These are phyloP conservation scores for Coprinellus micaceus DNA, from an alignment of 768 basidiomycete species.

Conservation along the genomic window DNA sequence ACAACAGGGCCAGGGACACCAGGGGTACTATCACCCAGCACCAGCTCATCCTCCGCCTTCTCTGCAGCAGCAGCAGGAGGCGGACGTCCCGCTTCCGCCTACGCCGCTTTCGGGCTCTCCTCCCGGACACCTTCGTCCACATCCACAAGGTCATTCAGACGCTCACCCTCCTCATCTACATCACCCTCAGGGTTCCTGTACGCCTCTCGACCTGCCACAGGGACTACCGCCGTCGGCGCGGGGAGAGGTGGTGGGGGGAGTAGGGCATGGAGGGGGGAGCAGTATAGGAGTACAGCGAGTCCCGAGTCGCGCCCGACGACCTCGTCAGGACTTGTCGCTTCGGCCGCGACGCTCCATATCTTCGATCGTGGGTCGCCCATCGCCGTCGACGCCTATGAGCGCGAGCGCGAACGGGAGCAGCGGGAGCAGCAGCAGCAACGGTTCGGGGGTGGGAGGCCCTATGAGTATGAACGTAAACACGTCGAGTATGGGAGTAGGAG, in stretches of 20 bases:
- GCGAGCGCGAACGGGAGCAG: constrained; percentile 32
- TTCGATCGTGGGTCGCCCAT: constrained; percentile 14
- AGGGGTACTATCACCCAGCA: constrained; percentile 22
- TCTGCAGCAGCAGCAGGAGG: background rate
- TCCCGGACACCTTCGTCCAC: background rate
- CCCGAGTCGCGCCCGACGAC: constrained; percentile 34
- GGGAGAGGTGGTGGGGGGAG: background rate
- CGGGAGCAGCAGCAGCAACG: constrained; percentile 32
- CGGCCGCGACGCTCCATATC: constrained; percentile 25
- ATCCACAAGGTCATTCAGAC: background rate
- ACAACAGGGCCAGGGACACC: constrained; percentile 1
- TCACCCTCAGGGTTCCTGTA: constrained; percentile 17
- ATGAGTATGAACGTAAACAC: too few relatives aligned
- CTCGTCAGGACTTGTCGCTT: constrained; percentile 44
- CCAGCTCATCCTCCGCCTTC: background rate
- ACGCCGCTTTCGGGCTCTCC: background rate
- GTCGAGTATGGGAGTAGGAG: too few relatives aligned
- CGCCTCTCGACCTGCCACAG: background rate
- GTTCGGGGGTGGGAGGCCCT: constrained; percentile 21
- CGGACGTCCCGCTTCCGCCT: background rate
- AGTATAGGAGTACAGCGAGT: background rate
- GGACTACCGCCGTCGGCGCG: background rate
- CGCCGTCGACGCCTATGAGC: constrained; percentile 3
- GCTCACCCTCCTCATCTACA: background rate
- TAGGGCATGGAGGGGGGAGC: background rate